Evolutionary conservation across 179 eudicot species (phyloP), one percentile per base, ranked within the genome.

Genomic region (Beta corolliflora): DNA sequence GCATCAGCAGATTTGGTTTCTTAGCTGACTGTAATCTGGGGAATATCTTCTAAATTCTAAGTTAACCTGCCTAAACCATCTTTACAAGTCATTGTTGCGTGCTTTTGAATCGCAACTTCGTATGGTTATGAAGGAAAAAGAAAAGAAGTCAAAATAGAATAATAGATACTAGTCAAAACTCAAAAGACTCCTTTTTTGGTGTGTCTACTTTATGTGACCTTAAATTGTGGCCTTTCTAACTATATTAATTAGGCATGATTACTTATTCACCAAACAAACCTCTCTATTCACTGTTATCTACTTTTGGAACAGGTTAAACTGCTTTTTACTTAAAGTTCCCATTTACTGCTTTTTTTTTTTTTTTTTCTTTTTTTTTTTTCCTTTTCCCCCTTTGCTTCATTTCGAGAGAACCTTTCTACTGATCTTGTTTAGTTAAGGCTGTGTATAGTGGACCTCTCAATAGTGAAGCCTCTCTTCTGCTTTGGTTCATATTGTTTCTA

Each of bases 111-210:
- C n/a, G 11, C 19, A 16, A 59, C 44, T 15, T 54, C 46, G 18
- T 54, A 2, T 25, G 46, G 46, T 15, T 73, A 23, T 73, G 61
- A 54, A 53, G 61, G 29, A 36, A 58, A 9, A 55, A 73, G 25
- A 11, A 12, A 73, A 71, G 21, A 53, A n/a, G 45, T 73, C 60
- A 73, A 53, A n/a, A n/a, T n/a, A n/a, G n/a, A n/a, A n/a, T n/a
- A 44, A 2, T 21, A 73, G 46, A 52, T 15, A 13, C 44, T 16
- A 23, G 59, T n/a, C n/a, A n/a, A n/a, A n/a, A n/a, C n/a, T 73
- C 59, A 73, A 73, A 73, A 73, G 77, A 29, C 44, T 73, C 59
- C 16, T 21, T 67, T 67, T 67, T 67, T 67, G 66, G 21, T 67
- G 71, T 67, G 71, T 41, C 23, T 67, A 36, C 71, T 67, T 36